These are phyloP conservation scores for Leccinum sublutescens DNA, from an alignment of 768 basidiomycete genomes.

Conservation along the genomic window DNA sequence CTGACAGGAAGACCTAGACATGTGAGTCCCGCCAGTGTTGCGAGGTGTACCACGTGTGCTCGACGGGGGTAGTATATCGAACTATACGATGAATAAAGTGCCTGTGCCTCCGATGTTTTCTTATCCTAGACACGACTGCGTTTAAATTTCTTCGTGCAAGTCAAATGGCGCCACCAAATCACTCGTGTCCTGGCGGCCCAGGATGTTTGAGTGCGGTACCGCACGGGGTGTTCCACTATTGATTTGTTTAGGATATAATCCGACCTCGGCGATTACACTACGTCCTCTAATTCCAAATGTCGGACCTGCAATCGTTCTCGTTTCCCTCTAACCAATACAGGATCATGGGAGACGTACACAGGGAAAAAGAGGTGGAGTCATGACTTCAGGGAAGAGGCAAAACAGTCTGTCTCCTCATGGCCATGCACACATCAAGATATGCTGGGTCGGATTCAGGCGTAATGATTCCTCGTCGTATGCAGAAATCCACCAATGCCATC, in stretches of 20 bases:
- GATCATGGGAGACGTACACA: not conserved
- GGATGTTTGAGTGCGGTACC: not conserved
- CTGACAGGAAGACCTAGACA: too few species aligned
- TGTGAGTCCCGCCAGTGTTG: too few species aligned
- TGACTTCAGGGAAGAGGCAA: constrained; percentile 22
- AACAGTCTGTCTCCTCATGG: constrained; percentile 15
- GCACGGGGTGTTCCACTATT: not conserved
- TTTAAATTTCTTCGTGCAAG: too few species aligned
- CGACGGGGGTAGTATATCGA: too few species aligned
- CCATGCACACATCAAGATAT: constrained; percentile 27
- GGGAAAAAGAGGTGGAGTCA: not conserved
- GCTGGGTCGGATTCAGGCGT: constrained; percentile 23
- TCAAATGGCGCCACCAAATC: too few species aligned
- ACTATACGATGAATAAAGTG: too few species aligned
- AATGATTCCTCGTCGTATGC: constrained; percentile 36
- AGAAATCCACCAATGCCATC: constrained; percentile 42
- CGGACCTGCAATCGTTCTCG: not conserved
- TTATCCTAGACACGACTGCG: too few species aligned
- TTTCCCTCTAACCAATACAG: not conserved
- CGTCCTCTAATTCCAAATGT: not conserved
- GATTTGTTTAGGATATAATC: not conserved
- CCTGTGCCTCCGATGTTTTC: too few species aligned
- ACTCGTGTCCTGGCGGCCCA: too few species aligned
- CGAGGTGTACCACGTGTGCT: too few species aligned
- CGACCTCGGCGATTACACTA: not conserved